Evolutionary conservation across 148 eudicot genomes (phyloP).

Genomic region (Chenopodium quinoa): DNA sequence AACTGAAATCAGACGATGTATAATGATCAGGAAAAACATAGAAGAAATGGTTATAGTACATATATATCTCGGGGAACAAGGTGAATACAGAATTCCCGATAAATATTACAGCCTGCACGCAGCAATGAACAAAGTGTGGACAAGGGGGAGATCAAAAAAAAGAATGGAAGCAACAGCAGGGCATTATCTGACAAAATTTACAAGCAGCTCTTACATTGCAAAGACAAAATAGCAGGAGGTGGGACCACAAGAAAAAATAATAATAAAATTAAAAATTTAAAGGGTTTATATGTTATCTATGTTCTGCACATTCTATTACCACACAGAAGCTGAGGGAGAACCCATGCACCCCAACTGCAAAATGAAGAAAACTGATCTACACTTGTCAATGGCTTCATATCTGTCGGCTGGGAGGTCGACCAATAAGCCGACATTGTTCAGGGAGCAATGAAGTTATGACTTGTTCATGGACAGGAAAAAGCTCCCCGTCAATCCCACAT

Average conservation of each 20-base stretch:
- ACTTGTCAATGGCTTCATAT: slow-evolving; percentile 33
- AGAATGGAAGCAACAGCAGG: slow-evolving; percentile 20
- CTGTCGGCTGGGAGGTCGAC: slow-evolving; percentile 51
- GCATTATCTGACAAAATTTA: slow-evolving; percentile 29
- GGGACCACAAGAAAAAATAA: neutral
- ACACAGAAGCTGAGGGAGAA: slow-evolving; percentile 24
- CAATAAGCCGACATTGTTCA: slow-evolving; percentile 96
- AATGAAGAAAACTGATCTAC: slow-evolving; percentile 13
- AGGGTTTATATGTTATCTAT: slow-evolving; percentile 7
- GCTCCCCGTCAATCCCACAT: slow-evolving; percentile 97
- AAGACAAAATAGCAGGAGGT: slow-evolving; percentile 10
- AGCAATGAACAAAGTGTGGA: neutral
- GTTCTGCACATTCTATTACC: slow-evolving; percentile 39
- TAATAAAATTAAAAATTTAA: neutral
- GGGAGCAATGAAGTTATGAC: slow-evolving; percentile 72
- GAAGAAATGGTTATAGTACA: slow-evolving; percentile 16
- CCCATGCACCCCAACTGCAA: slow-evolving; percentile 7
- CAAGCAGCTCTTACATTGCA: slow-evolving; percentile 19
- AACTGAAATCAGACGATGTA: neutral
- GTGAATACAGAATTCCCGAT: slow-evolving; percentile 22
- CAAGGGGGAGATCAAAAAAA: slow-evolving; percentile 9
- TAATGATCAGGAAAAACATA: neutral
- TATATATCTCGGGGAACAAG: slow-evolving; percentile 22
- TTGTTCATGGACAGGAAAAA: slow-evolving; percentile 81
- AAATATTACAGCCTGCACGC: slow-evolving; percentile 22